A percentile compares a stretch with the other conserved stretches of the same genome.
Conservation (phyloP, 805 yeast genomes). For the Wickerhamomyces canadensis region DNA sequence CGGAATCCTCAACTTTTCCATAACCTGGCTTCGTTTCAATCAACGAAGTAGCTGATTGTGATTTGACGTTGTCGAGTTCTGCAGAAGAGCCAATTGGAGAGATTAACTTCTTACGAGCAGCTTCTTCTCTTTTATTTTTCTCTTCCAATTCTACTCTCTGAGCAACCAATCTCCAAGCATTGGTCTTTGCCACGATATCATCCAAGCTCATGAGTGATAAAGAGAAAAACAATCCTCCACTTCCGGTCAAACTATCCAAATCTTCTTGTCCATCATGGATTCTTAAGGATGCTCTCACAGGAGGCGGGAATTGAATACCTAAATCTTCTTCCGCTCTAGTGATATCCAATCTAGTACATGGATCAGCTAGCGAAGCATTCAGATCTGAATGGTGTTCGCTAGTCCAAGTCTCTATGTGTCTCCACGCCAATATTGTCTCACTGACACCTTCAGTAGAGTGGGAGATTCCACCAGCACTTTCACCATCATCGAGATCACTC, state of each 20-base stretch:
- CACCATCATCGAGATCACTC: slow-evolving; percentile 29
- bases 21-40: slow-evolving; percentile 27
- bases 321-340: slow-evolving; percentile 80
- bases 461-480: slow-evolving; percentile 22
- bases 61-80: slow-evolving; percentile 13
- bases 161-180: slow-evolving; percentile 78
- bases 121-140: slow-evolving; percentile 18
- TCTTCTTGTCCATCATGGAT: slow-evolving; percentile 90
- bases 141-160: slow-evolving; percentile 29
- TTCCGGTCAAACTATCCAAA: slow-evolving; percentile 64
- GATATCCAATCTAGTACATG: slow-evolving; percentile 77
- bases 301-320: slow-evolving; percentile 66
- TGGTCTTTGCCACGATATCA: slow-evolving; percentile 73
- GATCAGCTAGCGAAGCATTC: slow-evolving; percentile 67
- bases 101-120: slow-evolving; percentile 18
- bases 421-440: slow-evolving; percentile 77
- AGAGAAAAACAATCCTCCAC: slow-evolving; percentile 74
- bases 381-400: slow-evolving; percentile 75
- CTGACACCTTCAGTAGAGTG: slow-evolving; percentile 57
- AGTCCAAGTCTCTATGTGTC: slow-evolving; percentile 83
- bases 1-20: slow-evolving; percentile 16
- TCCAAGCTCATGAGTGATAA: slow-evolving; percentile 75
- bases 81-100: slow-evolving; percentile 23
- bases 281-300: slow-evolving; percentile 73
- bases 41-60: slow-evolving; percentile 17